Percentiles rank a stretch among this genome's conserved stretches.
Conservation (phyloP, 2,329 filamentous ascomycete genomes). For the Colletotrichum lini region DNA sequence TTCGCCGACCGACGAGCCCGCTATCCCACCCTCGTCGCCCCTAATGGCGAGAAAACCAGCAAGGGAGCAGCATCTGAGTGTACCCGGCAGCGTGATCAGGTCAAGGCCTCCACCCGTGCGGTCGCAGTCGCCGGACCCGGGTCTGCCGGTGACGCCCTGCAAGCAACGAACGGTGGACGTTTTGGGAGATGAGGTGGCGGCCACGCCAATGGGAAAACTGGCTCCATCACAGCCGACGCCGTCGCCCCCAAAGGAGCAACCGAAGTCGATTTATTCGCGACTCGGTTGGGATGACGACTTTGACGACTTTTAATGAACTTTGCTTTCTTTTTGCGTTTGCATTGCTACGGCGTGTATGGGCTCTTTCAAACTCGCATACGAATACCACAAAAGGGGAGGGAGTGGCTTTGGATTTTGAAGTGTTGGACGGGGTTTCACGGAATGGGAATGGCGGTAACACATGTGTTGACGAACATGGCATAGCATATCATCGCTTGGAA, state of each 20-base stretch:
- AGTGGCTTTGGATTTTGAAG: slow-evolving; percentile 12
- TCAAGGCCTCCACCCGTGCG: slow-evolving; percentile 39
- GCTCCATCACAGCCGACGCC: slow-evolving; percentile 3
- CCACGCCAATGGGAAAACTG: slow-evolving; percentile 25
- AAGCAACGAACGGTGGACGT: slow-evolving; percentile 47
- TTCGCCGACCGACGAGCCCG: slow-evolving; percentile 45
- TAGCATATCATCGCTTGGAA: slow-evolving; percentile 29
- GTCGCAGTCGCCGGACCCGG: slow-evolving; percentile 33
- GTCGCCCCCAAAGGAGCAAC: slow-evolving; percentile 44
- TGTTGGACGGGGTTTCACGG: slow-evolving; percentile 6
- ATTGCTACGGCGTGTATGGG: slow-evolving; percentile 43
- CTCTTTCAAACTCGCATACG: slow-evolving; percentile 21
- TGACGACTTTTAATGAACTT: slow-evolving; percentile 59
- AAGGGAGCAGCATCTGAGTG: slow-evolving; percentile 18
- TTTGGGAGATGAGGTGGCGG: slow-evolving; percentile 40
- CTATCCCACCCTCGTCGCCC: slow-evolving; percentile 55
- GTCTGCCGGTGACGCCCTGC: slow-evolving; percentile 57
- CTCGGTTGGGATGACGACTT: slow-evolving; percentile 73
- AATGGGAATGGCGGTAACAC: slow-evolving; percentile 7
- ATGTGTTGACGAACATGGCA: slow-evolving; percentile 32
- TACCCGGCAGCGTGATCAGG: slow-evolving; percentile 48
- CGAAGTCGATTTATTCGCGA: slow-evolving; percentile 65
- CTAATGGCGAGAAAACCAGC: slow-evolving; percentile 47
- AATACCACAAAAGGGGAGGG: slow-evolving; percentile 21
- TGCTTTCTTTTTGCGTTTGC: slow-evolving; percentile 21